Base-by-base conservation (phyloP, 2,329 filamentous ascomycete species). In the Elsinoe necatrix region DNA sequence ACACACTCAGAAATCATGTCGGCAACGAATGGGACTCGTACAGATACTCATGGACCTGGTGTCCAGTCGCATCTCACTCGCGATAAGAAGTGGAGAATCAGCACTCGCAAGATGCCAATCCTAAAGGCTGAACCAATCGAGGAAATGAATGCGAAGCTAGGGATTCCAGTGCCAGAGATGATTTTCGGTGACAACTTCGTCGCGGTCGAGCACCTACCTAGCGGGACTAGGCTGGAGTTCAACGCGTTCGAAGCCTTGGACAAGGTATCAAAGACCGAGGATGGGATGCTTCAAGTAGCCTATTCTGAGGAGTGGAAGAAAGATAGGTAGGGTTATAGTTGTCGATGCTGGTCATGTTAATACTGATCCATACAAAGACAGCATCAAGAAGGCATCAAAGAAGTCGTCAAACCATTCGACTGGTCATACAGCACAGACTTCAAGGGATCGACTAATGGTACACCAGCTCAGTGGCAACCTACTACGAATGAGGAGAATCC, bases 371-470 rank as follows among this genome's bases (percentile, higher is more conserved):
- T 37, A 6, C 14, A 37, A 27, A 25, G 29, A 69, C 83, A 85
- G 70, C 87, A 87, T 64, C 86, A 90, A 62, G 81, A 86, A 65
- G 88, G 86, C 57, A 95, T 98, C 69, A 89, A 89, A 68, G 89
- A 96, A 68, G 85, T 96, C 23, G 89, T 98, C 56, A 91, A 91
- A 74, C 91, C 92, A 2, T 98, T 95, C 69, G 93, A 98, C 74
- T 98, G 93, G 93, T 95, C 89, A 60, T 98, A 97, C 73, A 93
- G 84, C 62, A 95, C 92, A 34, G 80, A 85, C 63, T 98, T 95
- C 72, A 80, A 79, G 57, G 93, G 93, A 52, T 89, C 86, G 2
- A 72, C 85, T 8, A 54, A 61, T 20, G 23, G 37, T 3, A 61
- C 58, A 6, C 18, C 54, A 16, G 55, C 60, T n/a, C 51, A 57